Conservation (phyloP, 2,329 filamentous ascomycete genomes). For the Teratosphaeriaceae sp. region DNA sequence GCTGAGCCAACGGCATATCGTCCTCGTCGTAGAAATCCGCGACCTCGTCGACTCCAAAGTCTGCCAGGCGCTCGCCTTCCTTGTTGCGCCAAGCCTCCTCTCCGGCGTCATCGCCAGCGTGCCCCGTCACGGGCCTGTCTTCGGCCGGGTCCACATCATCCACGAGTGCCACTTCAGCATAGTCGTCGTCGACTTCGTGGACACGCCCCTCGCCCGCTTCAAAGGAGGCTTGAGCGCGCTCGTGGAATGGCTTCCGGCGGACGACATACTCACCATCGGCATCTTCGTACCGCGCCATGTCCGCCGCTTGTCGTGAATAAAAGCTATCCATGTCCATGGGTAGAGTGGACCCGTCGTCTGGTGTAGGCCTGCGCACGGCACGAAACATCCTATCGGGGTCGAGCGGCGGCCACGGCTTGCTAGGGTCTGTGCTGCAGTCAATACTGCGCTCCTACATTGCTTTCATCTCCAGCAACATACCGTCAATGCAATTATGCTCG, state of each 20-base stretch:
- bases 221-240: conserved; percentile 29
- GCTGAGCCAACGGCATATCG: conserved; percentile 63
- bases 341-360: conserved; percentile 32
- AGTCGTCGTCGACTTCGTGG: conserved; percentile 15
- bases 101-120: conserved; percentile 34
- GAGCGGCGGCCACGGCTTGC: conserved; percentile 42
- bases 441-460: too few species aligned
- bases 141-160: conserved; percentile 18
- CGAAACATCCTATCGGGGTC: conserved; percentile 42
- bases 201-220: conserved; percentile 9
- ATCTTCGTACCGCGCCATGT: conserved; percentile 37
- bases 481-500: conserved; percentile 73
- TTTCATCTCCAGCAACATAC: too few species aligned
- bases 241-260: conserved; percentile 36
- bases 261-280: conserved; percentile 26
- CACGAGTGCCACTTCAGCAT: conserved; percentile 35
- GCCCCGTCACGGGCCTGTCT: conserved; percentile 14
- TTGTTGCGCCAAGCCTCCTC: conserved; percentile 64
- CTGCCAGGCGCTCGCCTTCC: conserved; percentile 65
- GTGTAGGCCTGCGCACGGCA: conserved; percentile 17
- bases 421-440: too few species aligned
- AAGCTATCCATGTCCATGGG: conserved; percentile 47
- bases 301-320: conserved; percentile 45
- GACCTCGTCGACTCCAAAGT: conserved; percentile 76
- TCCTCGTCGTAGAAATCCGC: conserved; percentile 61